Percentiles rank a stretch among this genome's conserved stretches.
Conservation (phyloP, 805 yeast genomes). For the Nakazawaea pomicola region DNA sequence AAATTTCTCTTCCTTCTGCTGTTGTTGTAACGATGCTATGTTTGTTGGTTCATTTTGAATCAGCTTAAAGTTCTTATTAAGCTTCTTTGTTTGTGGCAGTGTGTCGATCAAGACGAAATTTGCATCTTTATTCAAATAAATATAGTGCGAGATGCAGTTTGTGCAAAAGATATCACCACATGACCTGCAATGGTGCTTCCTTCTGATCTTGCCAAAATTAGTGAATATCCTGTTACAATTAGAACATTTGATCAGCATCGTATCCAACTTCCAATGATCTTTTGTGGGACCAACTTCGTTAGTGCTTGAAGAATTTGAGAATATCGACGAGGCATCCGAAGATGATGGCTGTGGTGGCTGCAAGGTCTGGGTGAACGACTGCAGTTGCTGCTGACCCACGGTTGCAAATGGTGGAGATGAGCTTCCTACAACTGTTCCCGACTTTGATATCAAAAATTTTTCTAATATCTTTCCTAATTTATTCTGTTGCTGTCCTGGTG, state of each 20-base stretch:
- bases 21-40: no score
- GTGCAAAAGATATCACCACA: slow-evolving; percentile 38
- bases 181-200: slow-evolving; percentile 35
- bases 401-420: background rate
- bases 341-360: background rate
- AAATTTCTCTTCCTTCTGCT: slow-evolving; percentile 19
- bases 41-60: no score
- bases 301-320: slow-evolving; percentile 5
- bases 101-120: slow-evolving; percentile 27
- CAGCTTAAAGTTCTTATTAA: background rate
- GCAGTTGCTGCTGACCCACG: background rate
- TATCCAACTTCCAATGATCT: slow-evolving; percentile 74
- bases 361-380: no score
- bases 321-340: slow-evolving; percentile 10
- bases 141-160: slow-evolving; percentile 29
- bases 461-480: slow-evolving; percentile 3
- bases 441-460: background rate
- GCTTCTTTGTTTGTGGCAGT: slow-evolving; percentile 13
- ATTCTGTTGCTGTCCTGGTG: slow-evolving; percentile 19
- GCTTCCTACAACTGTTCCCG: no score
- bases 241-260: slow-evolving; percentile 56
- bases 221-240: slow-evolving; percentile 68
- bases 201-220: slow-evolving; percentile 60
- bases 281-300: slow-evolving; percentile 39
- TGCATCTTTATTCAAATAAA: slow-evolving; percentile 30